Percentiles rank a stretch among this genome's conserved stretches.
Conservation (phyloP, 2,329 filamentous ascomycete species). For the Hypoxylon sp. region DNA sequence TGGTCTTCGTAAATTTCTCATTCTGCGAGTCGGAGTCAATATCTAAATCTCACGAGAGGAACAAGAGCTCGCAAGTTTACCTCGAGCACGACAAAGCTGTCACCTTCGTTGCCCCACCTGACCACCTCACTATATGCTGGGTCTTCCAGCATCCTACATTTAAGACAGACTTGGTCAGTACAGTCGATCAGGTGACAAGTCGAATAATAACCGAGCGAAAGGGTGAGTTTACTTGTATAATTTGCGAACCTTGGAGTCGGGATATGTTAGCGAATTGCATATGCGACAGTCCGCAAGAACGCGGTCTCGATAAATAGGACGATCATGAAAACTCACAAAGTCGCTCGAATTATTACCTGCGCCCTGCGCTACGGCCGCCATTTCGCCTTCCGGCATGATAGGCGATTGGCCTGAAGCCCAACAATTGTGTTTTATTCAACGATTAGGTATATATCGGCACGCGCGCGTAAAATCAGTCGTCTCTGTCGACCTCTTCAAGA, state of each 20-base stretch:
- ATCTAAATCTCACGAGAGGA: slow-evolving; percentile 33
- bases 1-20: slow-evolving; percentile 89
- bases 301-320: slow-evolving; percentile 32
- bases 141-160: slow-evolving; percentile 90
- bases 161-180: slow-evolving; percentile 53
- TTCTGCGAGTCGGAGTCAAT: slow-evolving; percentile 71
- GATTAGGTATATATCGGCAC: slow-evolving; percentile 30
- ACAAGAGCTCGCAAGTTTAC: slow-evolving; percentile 65
- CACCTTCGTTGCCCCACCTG: slow-evolving; percentile 93
- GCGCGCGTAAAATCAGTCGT: slow-evolving; percentile 38
- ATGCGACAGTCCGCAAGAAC: slow-evolving; percentile 47
- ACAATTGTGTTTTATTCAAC: slow-evolving; percentile 26
- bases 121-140: slow-evolving; percentile 93
- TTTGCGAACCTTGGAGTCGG: slow-evolving; percentile 87
- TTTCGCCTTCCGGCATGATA: slow-evolving; percentile 58
- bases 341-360: slow-evolving; percentile 88
- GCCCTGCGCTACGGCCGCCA: slow-evolving; percentile 58
- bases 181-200: slow-evolving; percentile 9
- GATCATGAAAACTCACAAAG: slow-evolving; percentile 77
- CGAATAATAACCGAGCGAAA: slow-evolving; percentile 35
- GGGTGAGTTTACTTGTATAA: slow-evolving; percentile 86
- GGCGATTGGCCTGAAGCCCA: slow-evolving; percentile 43
- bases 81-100: slow-evolving; percentile 97
- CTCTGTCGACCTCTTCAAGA: slow-evolving; percentile 20
- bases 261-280: slow-evolving; percentile 51